These are phyloP conservation scores for Rosa lucieae DNA, from an alignment of 306 rosid genomes.

Conservation along the genomic window DNA sequence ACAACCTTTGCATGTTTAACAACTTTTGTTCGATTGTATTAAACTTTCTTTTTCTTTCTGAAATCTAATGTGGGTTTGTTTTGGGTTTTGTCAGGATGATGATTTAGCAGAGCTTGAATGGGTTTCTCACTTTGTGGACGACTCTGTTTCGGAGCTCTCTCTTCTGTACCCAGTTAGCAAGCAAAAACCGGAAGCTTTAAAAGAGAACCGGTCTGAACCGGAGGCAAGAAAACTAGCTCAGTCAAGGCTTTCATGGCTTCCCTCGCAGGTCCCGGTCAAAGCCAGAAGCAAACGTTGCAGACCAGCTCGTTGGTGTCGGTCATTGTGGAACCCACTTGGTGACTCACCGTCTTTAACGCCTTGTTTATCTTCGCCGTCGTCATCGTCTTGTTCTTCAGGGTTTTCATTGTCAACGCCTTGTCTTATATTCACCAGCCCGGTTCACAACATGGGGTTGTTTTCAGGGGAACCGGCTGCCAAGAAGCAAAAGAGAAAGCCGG, in stretches of 20 bases:
- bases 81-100: constrained; percentile 55
- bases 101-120: constrained; percentile 80
- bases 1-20: neutral
- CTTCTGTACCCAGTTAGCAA: constrained; percentile 42
- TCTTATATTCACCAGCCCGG: constrained; percentile 26
- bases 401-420: constrained; percentile 24
- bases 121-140: constrained; percentile 95
- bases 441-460: constrained; percentile 9
- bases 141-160: constrained; percentile 54
- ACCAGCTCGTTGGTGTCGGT: constrained; percentile 30
- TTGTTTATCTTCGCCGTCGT: constrained; percentile 41
- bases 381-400: constrained; percentile 43
- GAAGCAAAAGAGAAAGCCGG: constrained; percentile 58
- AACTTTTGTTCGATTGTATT: neutral
- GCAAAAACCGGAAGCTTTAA: constrained; percentile 17
- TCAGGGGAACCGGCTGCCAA: constrained; percentile 48
- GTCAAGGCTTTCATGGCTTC: constrained; percentile 34
- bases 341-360: constrained; percentile 33
- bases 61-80: constrained; percentile 7
- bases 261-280: constrained; percentile 46
- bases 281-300: constrained; percentile 50
- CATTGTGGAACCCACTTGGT: constrained; percentile 23
- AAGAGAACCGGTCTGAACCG: constrained; percentile 37
- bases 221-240: constrained; percentile 24
- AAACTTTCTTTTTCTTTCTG: neutral